phyloP scores from a whole-genome alignment of 2,329 filamentous ascomycete species.

The Botrytis sinoallii region DNA sequence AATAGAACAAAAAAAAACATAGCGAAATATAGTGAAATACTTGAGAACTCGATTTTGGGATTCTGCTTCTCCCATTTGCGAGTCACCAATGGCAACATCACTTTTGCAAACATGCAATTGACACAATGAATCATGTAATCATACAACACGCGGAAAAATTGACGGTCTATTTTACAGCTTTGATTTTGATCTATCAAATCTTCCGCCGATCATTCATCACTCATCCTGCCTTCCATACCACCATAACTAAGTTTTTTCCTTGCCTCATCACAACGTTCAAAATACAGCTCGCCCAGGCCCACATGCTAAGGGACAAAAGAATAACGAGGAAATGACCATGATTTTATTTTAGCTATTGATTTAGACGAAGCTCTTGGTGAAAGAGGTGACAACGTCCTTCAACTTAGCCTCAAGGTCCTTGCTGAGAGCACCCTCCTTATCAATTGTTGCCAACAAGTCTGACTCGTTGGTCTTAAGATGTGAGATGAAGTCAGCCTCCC shows the following conservation, averaged over 20 bases:
- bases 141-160: constrained; percentile 29
- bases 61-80: neutral
- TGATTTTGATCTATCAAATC: constrained; percentile 34
- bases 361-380: constrained; percentile 87
- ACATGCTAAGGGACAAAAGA: constrained; percentile 35
- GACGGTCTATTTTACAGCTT: constrained; percentile 38
- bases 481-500: constrained; percentile 91
- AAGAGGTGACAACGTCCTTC: constrained; percentile 70
- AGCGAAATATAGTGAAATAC: neutral
- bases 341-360: constrained; percentile 25
- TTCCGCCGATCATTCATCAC: constrained; percentile 25
- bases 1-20: neutral
- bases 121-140: neutral
- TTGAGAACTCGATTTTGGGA: neutral
- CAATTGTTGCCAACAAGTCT: constrained; percentile 79
- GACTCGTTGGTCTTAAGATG: constrained; percentile 90
- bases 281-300: constrained; percentile 29
- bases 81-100: neutral
- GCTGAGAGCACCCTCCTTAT: constrained; percentile 93
- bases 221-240: constrained; percentile 11
- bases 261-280: constrained; percentile 20
- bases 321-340: constrained; percentile 26
- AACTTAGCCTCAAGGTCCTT: constrained; percentile 87
- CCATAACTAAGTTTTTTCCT: neutral
- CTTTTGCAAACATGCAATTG: neutral